Percentiles rank a stretch among this genome's conserved stretches.
phyloP scores from a whole-genome alignment of 2,329 filamentous ascomycete species.

The Geosmithia putterillii region DNA sequence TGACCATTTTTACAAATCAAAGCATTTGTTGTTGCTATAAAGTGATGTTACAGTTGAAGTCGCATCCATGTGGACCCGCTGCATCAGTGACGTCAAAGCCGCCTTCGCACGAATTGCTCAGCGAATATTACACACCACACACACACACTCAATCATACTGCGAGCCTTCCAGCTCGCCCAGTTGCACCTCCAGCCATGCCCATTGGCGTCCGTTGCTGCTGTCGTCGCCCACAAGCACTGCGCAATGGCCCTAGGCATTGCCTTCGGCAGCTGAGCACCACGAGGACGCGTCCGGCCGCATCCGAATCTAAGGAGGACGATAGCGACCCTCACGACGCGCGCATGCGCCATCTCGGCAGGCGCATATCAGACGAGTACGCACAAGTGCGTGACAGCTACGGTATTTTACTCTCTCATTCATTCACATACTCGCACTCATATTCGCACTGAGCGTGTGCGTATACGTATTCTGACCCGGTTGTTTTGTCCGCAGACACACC shows the following conservation, averaged over 20 bases:
- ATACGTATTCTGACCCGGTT: too few relatives aligned
- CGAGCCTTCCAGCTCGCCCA: neutral
- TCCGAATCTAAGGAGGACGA: neutral
- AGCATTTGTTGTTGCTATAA: neutral
- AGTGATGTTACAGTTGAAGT: neutral
- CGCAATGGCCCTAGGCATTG: neutral
- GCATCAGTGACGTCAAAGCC: neutral
- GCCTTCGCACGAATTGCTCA: too few relatives aligned
- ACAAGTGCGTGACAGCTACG: slow-evolving; percentile 28
- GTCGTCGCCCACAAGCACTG: neutral
- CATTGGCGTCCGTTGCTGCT: too few relatives aligned
- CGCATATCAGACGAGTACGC: slow-evolving; percentile 35
- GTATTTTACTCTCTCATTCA: slow-evolving; percentile 12
- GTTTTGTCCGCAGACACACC: slow-evolving; percentile 36
- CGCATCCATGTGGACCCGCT: neutral
- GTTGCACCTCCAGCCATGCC: neutral
- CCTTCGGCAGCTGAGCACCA: neutral
- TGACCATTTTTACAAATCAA: neutral
- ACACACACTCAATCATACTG: neutral
- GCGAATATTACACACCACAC: too few relatives aligned
- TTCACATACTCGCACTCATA: neutral
- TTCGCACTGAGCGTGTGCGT: too few relatives aligned
- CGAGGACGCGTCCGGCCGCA: neutral
- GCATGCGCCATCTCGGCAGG: slow-evolving; percentile 25
- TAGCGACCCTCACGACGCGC: slow-evolving; percentile 2